Evolutionary conservation across 2,329 filamentous ascomycete genomes (phyloP).

Genomic region (Aspergillus viridinutans): DNA sequence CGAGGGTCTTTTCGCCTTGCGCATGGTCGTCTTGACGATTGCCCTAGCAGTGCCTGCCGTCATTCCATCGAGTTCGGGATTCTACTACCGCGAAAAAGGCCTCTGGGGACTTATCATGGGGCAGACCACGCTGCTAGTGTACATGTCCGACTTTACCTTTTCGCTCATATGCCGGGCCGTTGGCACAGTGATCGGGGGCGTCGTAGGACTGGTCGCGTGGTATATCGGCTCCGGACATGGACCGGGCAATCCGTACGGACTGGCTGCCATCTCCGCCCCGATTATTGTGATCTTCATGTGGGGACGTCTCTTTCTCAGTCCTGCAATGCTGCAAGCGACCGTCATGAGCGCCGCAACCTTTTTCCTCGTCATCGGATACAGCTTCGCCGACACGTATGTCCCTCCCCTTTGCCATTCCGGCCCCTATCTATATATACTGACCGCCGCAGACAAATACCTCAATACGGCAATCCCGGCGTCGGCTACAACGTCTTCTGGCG

Average conservation of each 20-base stretch:
- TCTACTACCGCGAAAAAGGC: slow-evolving; percentile 51
- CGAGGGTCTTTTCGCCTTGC: slow-evolving; percentile 46
- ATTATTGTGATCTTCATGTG: slow-evolving; percentile 32
- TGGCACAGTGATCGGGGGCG: slow-evolving; percentile 47
- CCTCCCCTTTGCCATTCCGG: neutral
- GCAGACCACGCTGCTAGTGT: slow-evolving; percentile 47
- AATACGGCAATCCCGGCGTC: slow-evolving; percentile 46
- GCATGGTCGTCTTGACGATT: slow-evolving; percentile 47
- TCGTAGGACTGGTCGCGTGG: slow-evolving; percentile 47
- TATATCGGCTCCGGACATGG: slow-evolving; percentile 50
- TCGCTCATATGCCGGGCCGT: slow-evolving; percentile 40
- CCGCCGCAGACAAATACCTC: slow-evolving; percentile 31
- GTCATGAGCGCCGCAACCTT: slow-evolving; percentile 45
- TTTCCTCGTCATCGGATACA: slow-evolving; percentile 45
- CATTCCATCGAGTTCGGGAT: slow-evolving; percentile 43
- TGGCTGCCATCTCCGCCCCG: slow-evolving; percentile 41
- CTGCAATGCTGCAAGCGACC: slow-evolving; percentile 25
- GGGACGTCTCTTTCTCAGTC: slow-evolving; percentile 31
- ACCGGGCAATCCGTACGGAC: slow-evolving; percentile 47
- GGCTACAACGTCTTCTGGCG: slow-evolving; percentile 50
- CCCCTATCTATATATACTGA: slow-evolving; percentile 1
- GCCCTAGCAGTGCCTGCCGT: slow-evolving; percentile 42
- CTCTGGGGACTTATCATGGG: slow-evolving; percentile 52
- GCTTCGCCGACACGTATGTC: slow-evolving; percentile 40
- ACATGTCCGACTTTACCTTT: slow-evolving; percentile 50